phyloP scores from a whole-genome alignment of 2,329 filamentous ascomycete species.

The Colletotrichum horii region DNA sequence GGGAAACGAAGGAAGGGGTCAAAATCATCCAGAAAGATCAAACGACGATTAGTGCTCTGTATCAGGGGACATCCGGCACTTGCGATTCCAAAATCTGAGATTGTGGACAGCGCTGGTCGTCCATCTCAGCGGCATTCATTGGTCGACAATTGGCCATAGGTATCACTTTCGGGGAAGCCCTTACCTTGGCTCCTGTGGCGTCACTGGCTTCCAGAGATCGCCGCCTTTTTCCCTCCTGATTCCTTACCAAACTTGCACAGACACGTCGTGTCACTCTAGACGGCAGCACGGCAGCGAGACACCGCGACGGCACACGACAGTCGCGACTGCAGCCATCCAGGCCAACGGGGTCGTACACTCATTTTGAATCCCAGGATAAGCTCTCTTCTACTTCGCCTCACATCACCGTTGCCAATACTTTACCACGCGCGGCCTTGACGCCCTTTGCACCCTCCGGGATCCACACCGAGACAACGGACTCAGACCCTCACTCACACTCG shows the following conservation, averaged over 20 bases:
- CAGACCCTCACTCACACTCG: not conserved
- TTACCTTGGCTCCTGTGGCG: conserved; percentile 4
- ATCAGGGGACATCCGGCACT: not conserved
- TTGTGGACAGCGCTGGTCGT: conserved; percentile 16
- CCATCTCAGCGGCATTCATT: conserved; percentile 8
- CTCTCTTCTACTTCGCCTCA: not conserved
- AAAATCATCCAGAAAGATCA: not conserved
- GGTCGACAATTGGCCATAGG: not conserved
- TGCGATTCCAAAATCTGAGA: not conserved
- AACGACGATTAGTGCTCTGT: not conserved
- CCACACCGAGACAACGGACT: not conserved
- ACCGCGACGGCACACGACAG: not conserved
- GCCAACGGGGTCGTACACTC: not conserved
- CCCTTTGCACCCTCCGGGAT: not conserved
- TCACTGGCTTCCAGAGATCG: conserved; percentile 10
- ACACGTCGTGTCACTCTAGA: conserved; percentile 3
- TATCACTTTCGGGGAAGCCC: not conserved
- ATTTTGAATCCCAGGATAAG: not conserved
- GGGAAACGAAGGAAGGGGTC: not conserved
- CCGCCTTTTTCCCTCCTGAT: not conserved
- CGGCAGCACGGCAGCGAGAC: conserved; percentile 1
- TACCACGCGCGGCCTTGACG: not conserved
- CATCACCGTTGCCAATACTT: not conserved
- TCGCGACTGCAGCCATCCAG: not conserved
- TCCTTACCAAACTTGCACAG: conserved; percentile 5